phyloP scores from a whole-genome alignment of 176 grass and related monocot genomes.

The Oryza nivara region DNA sequence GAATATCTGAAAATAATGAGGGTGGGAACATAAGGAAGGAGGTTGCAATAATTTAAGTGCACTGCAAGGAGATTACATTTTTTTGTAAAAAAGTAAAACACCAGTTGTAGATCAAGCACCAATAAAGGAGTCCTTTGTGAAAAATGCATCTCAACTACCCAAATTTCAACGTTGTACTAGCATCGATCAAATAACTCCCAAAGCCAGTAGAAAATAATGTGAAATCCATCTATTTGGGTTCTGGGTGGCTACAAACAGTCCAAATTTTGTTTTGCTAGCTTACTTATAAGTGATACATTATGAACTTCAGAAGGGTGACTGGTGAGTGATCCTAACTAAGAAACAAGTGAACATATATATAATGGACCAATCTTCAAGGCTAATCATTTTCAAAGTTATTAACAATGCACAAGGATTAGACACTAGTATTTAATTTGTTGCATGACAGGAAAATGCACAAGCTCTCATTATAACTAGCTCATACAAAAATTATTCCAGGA shows the following conservation, averaged over 20 bases:
- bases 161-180: constrained; percentile 8
- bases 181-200: constrained; percentile 8
- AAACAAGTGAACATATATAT: background rate
- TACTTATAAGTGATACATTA: background rate
- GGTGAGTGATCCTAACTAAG: background rate
- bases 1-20: constrained; percentile 67
- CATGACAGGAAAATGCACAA: background rate
- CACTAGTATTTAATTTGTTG: background rate
- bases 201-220: constrained; percentile 15
- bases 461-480: background rate
- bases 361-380: background rate
- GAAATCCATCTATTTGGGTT: background rate
- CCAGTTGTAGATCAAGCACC: background rate
- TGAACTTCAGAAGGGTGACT: background rate
- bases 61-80: background rate
- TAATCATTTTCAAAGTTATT: background rate
- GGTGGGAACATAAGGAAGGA: constrained; percentile 6
- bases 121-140: background rate
- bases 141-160: constrained; percentile 1
- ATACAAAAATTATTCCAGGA: constrained; percentile 11
- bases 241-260: background rate
- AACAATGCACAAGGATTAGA: constrained; percentile 8
- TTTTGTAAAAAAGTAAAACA: constrained; percentile 5
- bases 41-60: background rate
- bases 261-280: background rate